phyloP scores from a whole-genome alignment of 2,329 filamentous ascomycete genomes.

The Plectosphaerella cucumerina region DNA sequence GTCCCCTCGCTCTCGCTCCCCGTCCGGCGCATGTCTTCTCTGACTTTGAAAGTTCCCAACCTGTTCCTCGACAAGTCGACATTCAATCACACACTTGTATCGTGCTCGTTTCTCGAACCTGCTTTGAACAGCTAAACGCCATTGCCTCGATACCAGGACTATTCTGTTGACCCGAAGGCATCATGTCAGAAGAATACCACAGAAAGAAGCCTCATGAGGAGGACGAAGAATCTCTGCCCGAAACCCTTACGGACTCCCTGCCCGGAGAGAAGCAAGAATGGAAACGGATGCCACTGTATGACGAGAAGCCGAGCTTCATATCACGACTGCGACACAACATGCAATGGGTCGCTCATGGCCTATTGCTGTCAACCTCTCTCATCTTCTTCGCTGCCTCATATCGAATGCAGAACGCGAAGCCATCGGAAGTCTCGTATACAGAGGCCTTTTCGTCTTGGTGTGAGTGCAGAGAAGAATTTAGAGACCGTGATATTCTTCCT shows the following conservation, averaged over 20 bases:
- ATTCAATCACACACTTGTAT: too few relatives aligned
- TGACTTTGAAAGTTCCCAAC: too few relatives aligned
- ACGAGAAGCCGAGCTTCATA: constrained; percentile 16
- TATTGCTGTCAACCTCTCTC: constrained; percentile 33
- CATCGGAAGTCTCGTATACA: constrained; percentile 27
- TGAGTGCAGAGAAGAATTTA: constrained; percentile 21
- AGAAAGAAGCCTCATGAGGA: constrained; percentile 13
- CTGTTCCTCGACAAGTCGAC: too few relatives aligned
- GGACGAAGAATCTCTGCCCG: constrained; percentile 13
- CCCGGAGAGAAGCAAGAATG: constrained; percentile 2
- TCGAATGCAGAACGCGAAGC: constrained; percentile 28
- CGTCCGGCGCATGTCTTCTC: too few relatives aligned
- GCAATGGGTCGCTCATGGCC: constrained; percentile 34
- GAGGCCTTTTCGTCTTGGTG: constrained; percentile 39
- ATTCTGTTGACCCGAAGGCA: too few relatives aligned
- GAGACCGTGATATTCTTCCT: not conserved
- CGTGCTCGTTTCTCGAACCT: not conserved
- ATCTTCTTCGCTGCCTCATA: constrained; percentile 35
- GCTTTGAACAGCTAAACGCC: too few relatives aligned
- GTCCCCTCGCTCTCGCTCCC: too few relatives aligned
- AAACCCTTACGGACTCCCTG: constrained; percentile 6
- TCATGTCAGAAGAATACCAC: constrained; percentile 12
- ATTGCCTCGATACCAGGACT: constrained; percentile 5
- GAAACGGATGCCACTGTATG: constrained; percentile 13
- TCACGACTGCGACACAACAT: constrained; percentile 24